A percentile compares a stretch with the other conserved stretches of the same genome.
phyloP scores from a whole-genome alignment of 768 basidiomycete species.

The Lactifluus echinatus region DNA sequence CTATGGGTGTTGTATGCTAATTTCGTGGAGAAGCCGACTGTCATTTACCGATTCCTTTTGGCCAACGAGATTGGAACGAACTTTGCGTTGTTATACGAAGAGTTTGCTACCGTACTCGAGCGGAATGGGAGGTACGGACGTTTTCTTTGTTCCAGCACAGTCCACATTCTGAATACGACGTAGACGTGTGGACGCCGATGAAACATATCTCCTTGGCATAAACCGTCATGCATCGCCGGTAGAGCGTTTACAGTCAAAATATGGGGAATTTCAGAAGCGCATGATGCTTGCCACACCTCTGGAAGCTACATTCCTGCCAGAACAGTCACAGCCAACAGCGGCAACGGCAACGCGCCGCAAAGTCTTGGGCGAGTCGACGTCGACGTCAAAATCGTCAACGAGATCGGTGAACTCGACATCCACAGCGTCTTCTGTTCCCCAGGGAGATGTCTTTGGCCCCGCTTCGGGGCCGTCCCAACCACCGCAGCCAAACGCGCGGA shows the following conservation, averaged over 20 bases:
- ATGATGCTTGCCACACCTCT: constrained; percentile 54
- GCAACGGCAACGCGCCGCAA: constrained; percentile 31
- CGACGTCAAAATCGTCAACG: constrained; percentile 23
- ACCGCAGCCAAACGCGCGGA: constrained; percentile 43
- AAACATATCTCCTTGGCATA: constrained; percentile 80
- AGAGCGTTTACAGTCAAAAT: constrained; percentile 67
- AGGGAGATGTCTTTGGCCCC: constrained; percentile 25
- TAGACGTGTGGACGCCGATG: constrained; percentile 86
- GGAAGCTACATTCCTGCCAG: constrained; percentile 22
- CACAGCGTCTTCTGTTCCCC: constrained; percentile 19
- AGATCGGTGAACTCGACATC: constrained; percentile 24
- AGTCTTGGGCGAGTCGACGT: constrained; percentile 38
- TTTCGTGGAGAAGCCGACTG: constrained; percentile 80
- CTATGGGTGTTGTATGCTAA: constrained; percentile 92
- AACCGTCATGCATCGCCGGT: constrained; percentile 73
- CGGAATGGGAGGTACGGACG: constrained; percentile 61
- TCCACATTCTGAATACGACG: constrained; percentile 7
- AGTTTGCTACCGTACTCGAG: constrained; percentile 81
- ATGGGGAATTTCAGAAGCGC: constrained; percentile 84
- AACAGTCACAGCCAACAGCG: constrained; percentile 29
- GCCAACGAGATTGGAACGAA: constrained; percentile 84
- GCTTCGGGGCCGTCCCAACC: constrained; percentile 24
- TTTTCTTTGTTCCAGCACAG: constrained; percentile 20
- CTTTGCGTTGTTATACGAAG: constrained; percentile 82
- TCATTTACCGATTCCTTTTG: constrained; percentile 85